Conservation (phyloP, 2,329 filamentous ascomycete species). For the Paecilomyces sp. region DNA sequence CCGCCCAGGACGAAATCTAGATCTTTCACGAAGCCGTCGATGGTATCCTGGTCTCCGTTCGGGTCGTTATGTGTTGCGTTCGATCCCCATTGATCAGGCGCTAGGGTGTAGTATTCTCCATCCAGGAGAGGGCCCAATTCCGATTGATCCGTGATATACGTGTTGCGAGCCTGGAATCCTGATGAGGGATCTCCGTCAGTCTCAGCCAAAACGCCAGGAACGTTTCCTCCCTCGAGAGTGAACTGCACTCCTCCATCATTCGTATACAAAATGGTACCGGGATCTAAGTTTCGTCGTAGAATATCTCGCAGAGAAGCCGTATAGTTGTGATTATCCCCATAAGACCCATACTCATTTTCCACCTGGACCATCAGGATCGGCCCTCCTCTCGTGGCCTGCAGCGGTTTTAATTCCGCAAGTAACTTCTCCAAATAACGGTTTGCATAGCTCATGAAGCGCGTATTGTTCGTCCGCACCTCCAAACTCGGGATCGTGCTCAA, state of each 20-base stretch:
- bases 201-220: slow-evolving; percentile 40
- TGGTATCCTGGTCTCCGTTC: neutral
- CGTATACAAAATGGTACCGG: slow-evolving; percentile 37
- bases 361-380: slow-evolving; percentile 46
- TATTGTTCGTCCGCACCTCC: slow-evolving; percentile 36
- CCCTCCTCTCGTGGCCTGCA: slow-evolving; percentile 38
- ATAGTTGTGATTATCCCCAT: slow-evolving; percentile 41
- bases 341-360: slow-evolving; percentile 48
- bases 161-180: slow-evolving; percentile 36
- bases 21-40: slow-evolving; percentile 15
- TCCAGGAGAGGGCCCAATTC: slow-evolving; percentile 26
- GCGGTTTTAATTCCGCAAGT: slow-evolving; percentile 25
- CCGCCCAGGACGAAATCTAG: slow-evolving; percentile 32
- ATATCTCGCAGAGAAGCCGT: slow-evolving; percentile 36
- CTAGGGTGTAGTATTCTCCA: slow-evolving; percentile 44
- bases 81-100: slow-evolving; percentile 40
- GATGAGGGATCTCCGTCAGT: slow-evolving; percentile 39
- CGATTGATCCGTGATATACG: slow-evolving; percentile 34
- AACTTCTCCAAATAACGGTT: slow-evolving; percentile 33
- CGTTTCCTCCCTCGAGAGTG: slow-evolving; percentile 37
- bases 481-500: slow-evolving; percentile 35
- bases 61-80: slow-evolving; percentile 26
- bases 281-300: slow-evolving; percentile 36
- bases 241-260: slow-evolving; percentile 43
- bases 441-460: slow-evolving; percentile 32